These are phyloP conservation scores for Amylostereum areolatum DNA, from an alignment of 1,284 basidiomycete genomes.

Conservation along the genomic window DNA sequence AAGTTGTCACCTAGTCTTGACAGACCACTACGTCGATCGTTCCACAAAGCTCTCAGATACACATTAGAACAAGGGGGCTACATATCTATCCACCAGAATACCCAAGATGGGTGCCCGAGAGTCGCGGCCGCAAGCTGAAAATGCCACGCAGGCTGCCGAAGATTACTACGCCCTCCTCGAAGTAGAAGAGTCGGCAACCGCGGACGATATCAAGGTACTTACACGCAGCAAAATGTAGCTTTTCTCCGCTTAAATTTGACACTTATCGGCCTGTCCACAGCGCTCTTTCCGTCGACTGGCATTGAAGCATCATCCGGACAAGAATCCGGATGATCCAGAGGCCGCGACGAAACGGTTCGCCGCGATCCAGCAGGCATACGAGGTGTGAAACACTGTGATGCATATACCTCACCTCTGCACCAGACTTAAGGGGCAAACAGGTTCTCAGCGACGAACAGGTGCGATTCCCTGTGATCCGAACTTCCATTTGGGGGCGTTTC, in stretches of 20 bases:
- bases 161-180: conserved; percentile 83
- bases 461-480: conserved; percentile 7
- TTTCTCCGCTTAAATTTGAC: too few relatives aligned
- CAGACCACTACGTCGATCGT: too few relatives aligned
- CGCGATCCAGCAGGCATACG: conserved; percentile 65
- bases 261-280: conserved; percentile 41
- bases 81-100: too few relatives aligned
- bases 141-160: conserved; percentile 20
- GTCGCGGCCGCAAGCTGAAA: too few relatives aligned
- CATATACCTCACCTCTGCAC: background rate
- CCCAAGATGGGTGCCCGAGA: too few relatives aligned
- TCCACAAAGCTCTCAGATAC: too few relatives aligned
- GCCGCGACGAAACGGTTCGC: conserved; percentile 88
- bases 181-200: conserved; percentile 73
- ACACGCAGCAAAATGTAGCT: too few relatives aligned
- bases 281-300: conserved; percentile 80
- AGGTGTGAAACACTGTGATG: too few relatives aligned
- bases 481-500: background rate
- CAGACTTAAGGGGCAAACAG: conserved; percentile 28
- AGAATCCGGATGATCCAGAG: conserved; percentile 79
- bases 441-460: conserved; percentile 91
- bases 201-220: conserved; percentile 84
- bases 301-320: conserved; percentile 85
- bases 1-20: too few relatives aligned
- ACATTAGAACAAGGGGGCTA: too few relatives aligned